Evolutionary conservation across 441 rosid species (phyloP).

Genomic region (Brassica hybrid): DNA sequence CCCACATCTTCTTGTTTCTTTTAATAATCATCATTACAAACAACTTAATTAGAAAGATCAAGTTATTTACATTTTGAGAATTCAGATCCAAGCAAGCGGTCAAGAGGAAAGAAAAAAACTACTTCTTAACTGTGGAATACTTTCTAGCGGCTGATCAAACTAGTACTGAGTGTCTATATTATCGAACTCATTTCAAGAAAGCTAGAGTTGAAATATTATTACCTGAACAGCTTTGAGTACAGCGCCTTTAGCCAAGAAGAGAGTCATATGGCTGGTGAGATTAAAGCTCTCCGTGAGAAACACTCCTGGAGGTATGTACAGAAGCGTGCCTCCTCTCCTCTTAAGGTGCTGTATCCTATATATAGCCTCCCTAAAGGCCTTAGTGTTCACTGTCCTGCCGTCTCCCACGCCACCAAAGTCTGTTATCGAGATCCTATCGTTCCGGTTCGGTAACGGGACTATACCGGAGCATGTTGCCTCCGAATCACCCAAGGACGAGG

Average conservation of each 20-base stretch:
- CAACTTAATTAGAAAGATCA: too few species aligned
- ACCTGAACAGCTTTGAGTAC: slow-evolving; percentile 89
- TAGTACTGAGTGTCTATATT: slow-evolving; percentile 5
- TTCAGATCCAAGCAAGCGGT: slow-evolving; percentile 21
- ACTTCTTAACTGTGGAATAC: too few species aligned
- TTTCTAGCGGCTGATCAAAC: not conserved
- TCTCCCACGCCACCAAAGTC: slow-evolving; percentile 96
- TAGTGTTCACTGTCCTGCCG: slow-evolving; percentile 77
- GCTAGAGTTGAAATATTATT: not conserved
- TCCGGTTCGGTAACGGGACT: slow-evolving; percentile 69
- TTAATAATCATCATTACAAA: too few species aligned
- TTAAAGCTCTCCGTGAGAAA: slow-evolving; percentile 80
- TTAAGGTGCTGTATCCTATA: slow-evolving; percentile 74
- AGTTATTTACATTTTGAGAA: slow-evolving; percentile 2
- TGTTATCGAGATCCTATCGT: slow-evolving; percentile 73
- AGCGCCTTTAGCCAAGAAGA: slow-evolving; percentile 86
- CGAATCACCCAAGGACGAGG: slow-evolving; percentile 22
- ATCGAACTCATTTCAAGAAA: not conserved
- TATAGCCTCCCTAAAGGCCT: slow-evolving; percentile 82
- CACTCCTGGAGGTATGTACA: slow-evolving; percentile 87
- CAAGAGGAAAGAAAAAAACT: not conserved
- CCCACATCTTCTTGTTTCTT: slow-evolving; percentile 8
- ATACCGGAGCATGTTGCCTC: slow-evolving; percentile 79
- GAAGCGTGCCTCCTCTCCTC: slow-evolving; percentile 83
- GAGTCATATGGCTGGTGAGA: slow-evolving; percentile 96